Evolutionary conservation across 768 basidiomycete genomes (phyloP).

Genomic region (Chalciporus pseudorubinellus): DNA sequence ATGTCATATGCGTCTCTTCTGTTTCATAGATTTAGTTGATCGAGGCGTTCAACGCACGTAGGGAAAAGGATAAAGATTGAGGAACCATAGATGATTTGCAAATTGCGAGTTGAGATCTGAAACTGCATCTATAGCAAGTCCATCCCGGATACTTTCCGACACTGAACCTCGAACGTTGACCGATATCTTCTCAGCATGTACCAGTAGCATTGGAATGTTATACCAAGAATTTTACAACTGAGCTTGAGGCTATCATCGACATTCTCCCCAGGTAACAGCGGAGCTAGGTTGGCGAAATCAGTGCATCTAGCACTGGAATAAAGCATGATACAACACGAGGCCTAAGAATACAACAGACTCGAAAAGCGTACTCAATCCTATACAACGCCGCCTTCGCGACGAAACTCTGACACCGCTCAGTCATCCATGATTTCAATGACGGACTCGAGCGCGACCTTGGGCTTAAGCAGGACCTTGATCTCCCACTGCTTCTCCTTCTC

Average conservation of each 20-base stretch:
- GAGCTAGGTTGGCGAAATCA: not conserved
- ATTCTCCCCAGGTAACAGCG: too few species aligned
- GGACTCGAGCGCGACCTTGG: slow-evolving; percentile 40
- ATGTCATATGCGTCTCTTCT: not conserved
- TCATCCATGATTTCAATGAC: slow-evolving; percentile 35
- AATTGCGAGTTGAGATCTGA: too few species aligned
- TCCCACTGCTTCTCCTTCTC: slow-evolving; percentile 29
- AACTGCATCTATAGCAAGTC: too few species aligned
- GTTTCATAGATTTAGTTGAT: not conserved
- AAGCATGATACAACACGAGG: not conserved
- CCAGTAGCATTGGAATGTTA: not conserved
- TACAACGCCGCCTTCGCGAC: not conserved
- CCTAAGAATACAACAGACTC: not conserved
- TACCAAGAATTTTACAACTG: too few species aligned
- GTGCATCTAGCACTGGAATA: not conserved
- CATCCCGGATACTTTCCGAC: too few species aligned
- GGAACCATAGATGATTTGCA: slow-evolving; percentile 1
- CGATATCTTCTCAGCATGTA: not conserved
- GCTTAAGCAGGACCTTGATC: slow-evolving; percentile 34
- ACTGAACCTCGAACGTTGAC: not conserved
- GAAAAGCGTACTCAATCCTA: not conserved
- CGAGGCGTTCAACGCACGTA: not conserved
- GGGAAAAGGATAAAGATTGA: slow-evolving; percentile 22
- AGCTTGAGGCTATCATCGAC: too few species aligned
- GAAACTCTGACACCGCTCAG: too few species aligned